Evolutionary conservation across 805 yeast species (phyloP), one percentile per base, ranked within the genome.

Genomic region (Pichia paraexigua): DNA sequence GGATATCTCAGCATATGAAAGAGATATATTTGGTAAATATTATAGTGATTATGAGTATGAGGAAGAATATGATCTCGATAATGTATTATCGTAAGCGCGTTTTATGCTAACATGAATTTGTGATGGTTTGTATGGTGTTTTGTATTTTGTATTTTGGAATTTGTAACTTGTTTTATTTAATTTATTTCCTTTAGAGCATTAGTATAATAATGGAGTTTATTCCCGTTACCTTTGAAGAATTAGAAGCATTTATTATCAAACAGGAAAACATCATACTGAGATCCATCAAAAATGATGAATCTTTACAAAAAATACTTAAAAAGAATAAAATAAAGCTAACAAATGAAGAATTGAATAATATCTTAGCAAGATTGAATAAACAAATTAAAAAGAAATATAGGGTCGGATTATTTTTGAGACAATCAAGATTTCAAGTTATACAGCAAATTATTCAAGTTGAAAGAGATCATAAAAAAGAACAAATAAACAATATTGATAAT

Each of bases 381-480:
- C 25, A 47, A 18, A 42, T 51, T 21, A 42, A 50, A 27, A 51
- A 45, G 25, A 56, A 59, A 41, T 63, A 62, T 41, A 32, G 47
- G 13, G 53, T 55, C 5, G 52, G 57, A n/a, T 56, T 58, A 44
- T 69, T 63, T 53, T 61, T 61, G 41, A 56, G 60, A 21, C 73
- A 69, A 44, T 55, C 66, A 11, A 56, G 63, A 17, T 56, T 63
- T 45, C 65, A 67, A 48, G 58, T 68, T 5, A 46, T 61, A 5
- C 60, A 63, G 37, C 70, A 68, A 51, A 54, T 65, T 9, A 28
- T 67, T 21, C 57, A 60, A 15, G 55, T 58, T 21, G 69, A 67
- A 46, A 52, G 59, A 7, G 43, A 46, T 3, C 25, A 47, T 10
- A 54, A 51, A 17, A 40, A 53, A 17, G 49, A 47, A 7, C 51